phyloP scores from a whole-genome alignment of 306 rosid species.

The Crotalaria pallida region DNA sequence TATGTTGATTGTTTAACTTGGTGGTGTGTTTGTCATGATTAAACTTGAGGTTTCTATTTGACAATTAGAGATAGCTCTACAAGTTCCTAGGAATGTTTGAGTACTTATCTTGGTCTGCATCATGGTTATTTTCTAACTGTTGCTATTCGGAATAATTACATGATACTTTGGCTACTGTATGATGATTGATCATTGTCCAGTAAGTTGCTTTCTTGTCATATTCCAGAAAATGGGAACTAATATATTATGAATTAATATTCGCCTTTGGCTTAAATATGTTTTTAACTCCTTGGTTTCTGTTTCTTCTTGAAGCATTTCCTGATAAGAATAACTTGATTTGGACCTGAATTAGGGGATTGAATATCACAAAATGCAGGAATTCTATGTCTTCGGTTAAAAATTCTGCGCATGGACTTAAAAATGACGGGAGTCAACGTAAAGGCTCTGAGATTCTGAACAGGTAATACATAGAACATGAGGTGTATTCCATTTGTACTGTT shows the following conservation, averaged over 20 bases:
- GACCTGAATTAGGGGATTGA: slow-evolving; percentile 14
- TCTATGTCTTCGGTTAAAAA: slow-evolving; percentile 33
- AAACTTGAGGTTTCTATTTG: background rate
- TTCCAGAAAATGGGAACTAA: background rate
- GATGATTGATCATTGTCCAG: background rate
- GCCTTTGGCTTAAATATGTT: background rate
- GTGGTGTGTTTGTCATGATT: too few relatives aligned
- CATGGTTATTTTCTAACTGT: slow-evolving; percentile 3
- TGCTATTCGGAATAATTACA: background rate
- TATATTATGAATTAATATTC: background rate
- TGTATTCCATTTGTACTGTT: background rate
- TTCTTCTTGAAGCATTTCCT: slow-evolving; percentile 18
- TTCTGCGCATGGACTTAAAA: slow-evolving; percentile 15
- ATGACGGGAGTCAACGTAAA: slow-evolving; percentile 23
- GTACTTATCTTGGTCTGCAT: background rate
- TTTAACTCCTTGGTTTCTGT: slow-evolving; percentile 3
- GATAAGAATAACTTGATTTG: slow-evolving; percentile 26
- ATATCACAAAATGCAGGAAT: slow-evolving; percentile 22
- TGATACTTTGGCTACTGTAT: background rate
- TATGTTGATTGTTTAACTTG: background rate
- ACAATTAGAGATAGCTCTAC: background rate
- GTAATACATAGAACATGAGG: slow-evolving; percentile 4
- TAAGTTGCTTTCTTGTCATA: background rate
- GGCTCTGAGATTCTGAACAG: slow-evolving; percentile 28
- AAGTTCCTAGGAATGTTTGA: background rate